A percentile compares a stretch with the other conserved stretches of the same genome.
Conservation (phyloP, 495 filamentous ascomycete genomes). For the Aspergillus cavernicola region DNA sequence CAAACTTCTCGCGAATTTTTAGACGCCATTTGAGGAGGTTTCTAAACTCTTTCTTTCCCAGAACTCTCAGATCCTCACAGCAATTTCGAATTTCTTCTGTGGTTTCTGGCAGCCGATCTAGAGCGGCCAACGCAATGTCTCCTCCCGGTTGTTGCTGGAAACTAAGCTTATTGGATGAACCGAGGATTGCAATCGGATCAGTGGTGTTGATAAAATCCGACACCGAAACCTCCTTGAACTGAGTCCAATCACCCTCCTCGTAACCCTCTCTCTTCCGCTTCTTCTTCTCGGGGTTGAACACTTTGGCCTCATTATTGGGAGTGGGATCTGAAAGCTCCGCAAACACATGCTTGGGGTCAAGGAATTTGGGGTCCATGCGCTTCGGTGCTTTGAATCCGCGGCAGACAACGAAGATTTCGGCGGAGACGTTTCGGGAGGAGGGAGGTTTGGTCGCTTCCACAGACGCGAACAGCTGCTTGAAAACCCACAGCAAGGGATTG, state of each 20-base stretch:
- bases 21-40: conserved; percentile 88
- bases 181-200: conserved; percentile 95
- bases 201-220: conserved; percentile 92
- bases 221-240: conserved; percentile 82
- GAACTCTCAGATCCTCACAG: conserved; percentile 83
- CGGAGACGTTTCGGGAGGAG: conserved; percentile 90
- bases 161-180: conserved; percentile 74
- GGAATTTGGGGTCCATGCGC: conserved; percentile 83
- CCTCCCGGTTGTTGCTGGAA: conserved; percentile 74
- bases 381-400: conserved; percentile 92
- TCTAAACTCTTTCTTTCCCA: conserved; percentile 94
- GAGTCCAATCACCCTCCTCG: conserved; percentile 90
- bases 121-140: conserved; percentile 79
- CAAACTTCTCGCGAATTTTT: conserved; percentile 86
- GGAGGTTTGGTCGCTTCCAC: conserved; percentile 97
- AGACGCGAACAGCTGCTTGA: conserved; percentile 91
- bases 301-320: conserved; percentile 95
- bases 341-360: conserved; percentile 89
- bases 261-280: conserved; percentile 97
- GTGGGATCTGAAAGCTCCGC: conserved; percentile 86
- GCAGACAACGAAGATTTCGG: conserved; percentile 98
- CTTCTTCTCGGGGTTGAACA: conserved; percentile 95
- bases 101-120: conserved; percentile 89
- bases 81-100: conserved; percentile 81
- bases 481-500: conserved; percentile 94